Evolutionary conservation across 768 basidiomycete species (phyloP).

Genomic region (Trametes sanguinea): DNA sequence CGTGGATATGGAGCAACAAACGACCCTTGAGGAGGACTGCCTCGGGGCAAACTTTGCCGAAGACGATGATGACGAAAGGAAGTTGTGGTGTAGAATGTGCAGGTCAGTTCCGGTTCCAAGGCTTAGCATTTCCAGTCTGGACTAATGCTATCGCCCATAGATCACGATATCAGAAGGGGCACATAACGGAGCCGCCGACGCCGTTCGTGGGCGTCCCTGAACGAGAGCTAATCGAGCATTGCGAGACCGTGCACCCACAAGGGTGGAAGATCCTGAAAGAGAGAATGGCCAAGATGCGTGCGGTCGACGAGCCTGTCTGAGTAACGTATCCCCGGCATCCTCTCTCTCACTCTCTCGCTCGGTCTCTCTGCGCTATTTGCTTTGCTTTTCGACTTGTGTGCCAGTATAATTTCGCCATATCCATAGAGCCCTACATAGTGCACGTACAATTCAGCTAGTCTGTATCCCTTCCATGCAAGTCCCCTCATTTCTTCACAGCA

Average conservation of each 20-base stretch:
- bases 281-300: constrained; percentile 6
- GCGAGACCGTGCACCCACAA: constrained; percentile 46
- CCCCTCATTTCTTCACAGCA: too few species aligned
- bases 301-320: neutral
- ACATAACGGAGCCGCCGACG: constrained; percentile 34
- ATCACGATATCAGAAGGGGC: constrained; percentile 37
- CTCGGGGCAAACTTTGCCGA: constrained; percentile 40
- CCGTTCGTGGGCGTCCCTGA: constrained; percentile 41
- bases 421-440: neutral
- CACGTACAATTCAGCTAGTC: neutral
- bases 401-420: neutral
- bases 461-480: neutral
- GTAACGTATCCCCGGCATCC: too few species aligned
- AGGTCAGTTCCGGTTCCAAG: constrained; percentile 39
- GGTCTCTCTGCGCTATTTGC: neutral
- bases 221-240: constrained; percentile 51
- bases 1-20: constrained; percentile 33
- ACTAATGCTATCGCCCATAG: constrained; percentile 26
- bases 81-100: constrained; percentile 52
- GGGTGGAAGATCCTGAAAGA: constrained; percentile 44
- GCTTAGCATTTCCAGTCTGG: too few species aligned
- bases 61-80: constrained; percentile 33
- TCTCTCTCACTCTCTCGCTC: neutral
- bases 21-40: constrained; percentile 43
- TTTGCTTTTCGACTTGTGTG: neutral